Conservation (phyloP, 2,329 filamentous ascomycete species). For the Microsporum ferrugineum region DNA sequence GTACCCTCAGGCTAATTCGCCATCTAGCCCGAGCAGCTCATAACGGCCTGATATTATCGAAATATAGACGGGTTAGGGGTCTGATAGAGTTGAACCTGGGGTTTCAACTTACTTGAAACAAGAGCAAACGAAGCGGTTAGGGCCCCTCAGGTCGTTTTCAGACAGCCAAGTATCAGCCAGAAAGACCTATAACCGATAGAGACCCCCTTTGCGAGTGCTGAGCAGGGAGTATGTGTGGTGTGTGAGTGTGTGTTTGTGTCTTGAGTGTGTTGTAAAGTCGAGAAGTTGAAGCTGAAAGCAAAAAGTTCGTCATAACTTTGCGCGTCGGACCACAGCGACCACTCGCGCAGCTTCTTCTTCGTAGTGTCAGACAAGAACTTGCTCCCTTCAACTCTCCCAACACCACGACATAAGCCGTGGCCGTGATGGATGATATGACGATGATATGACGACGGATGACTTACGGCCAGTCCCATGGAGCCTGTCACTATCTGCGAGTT, state of each 20-base stretch:
- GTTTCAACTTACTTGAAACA: slow-evolving; percentile 3
- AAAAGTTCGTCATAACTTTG: neutral
- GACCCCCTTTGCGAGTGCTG: neutral
- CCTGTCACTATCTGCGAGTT: too few species aligned
- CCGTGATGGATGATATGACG: too few species aligned
- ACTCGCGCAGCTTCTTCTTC: slow-evolving; percentile 1
- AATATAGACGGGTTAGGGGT: neutral
- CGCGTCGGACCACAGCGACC: neutral
- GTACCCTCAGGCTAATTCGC: neutral
- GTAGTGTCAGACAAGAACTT: neutral
- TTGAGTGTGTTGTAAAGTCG: neutral
- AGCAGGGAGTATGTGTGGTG: neutral
- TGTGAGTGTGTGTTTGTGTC: neutral
- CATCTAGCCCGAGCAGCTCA: neutral
- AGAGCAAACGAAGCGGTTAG: neutral
- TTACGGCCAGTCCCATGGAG: too few species aligned
- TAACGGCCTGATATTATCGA: neutral
- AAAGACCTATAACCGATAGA: neutral
- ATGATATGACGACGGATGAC: too few species aligned
- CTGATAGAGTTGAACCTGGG: neutral
- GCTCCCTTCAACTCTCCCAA: neutral
- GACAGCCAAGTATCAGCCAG: neutral
- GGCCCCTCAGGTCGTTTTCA: neutral
- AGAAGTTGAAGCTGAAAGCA: neutral
- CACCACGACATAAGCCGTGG: neutral